A percentile compares a stretch with the other conserved stretches of the same genome.
phyloP scores from a whole-genome alignment of 75 land plant species.

The Ceratopteris richardii region DNA sequence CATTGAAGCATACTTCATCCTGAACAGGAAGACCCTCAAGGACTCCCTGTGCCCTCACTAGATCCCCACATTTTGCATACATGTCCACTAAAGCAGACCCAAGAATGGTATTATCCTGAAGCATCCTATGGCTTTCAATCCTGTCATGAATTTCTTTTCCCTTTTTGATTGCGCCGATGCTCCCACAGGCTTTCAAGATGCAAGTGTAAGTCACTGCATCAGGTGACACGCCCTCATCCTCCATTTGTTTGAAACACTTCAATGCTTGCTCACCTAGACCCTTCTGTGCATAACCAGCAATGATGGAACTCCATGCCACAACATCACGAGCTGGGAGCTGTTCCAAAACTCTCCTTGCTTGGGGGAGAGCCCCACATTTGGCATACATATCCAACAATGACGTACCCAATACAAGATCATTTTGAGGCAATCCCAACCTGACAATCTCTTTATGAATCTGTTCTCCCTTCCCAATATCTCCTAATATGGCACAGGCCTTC shows the following conservation, averaged over 20 bases:
- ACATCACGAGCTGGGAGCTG: background rate
- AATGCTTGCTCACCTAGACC: conserved; percentile 8
- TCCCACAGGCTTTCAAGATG: conserved; percentile 32
- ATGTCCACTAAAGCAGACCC: conserved; percentile 24
- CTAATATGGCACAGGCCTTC: no score
- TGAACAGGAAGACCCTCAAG: conserved; percentile 15
- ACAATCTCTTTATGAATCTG: conserved; percentile 6
- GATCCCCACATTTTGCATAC: conserved; percentile 24
- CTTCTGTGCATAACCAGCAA: conserved; percentile 4
- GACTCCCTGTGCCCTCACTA: conserved; percentile 11
- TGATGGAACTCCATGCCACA: conserved; percentile 3
- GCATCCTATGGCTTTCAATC: background rate
- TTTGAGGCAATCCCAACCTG: conserved; percentile 20
- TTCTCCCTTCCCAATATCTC: no score
- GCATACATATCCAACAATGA: conserved; percentile 7
- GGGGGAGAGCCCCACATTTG: conserved; percentile 1
- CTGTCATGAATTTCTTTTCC: conserved; percentile 27
- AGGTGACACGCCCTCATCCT: conserved; percentile 14
- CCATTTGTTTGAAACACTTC: conserved; percentile 21
- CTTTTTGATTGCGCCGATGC: background rate
- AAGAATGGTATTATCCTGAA: conserved; percentile 10
- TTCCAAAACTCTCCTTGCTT: conserved; percentile 1
- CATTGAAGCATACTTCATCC: conserved; percentile 25
- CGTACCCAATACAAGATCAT: conserved; percentile 2
- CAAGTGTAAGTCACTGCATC: conserved; percentile 30